Evolutionary conservation across 805 yeast species (phyloP).

Genomic region (Komagataella phaffii): DNA sequence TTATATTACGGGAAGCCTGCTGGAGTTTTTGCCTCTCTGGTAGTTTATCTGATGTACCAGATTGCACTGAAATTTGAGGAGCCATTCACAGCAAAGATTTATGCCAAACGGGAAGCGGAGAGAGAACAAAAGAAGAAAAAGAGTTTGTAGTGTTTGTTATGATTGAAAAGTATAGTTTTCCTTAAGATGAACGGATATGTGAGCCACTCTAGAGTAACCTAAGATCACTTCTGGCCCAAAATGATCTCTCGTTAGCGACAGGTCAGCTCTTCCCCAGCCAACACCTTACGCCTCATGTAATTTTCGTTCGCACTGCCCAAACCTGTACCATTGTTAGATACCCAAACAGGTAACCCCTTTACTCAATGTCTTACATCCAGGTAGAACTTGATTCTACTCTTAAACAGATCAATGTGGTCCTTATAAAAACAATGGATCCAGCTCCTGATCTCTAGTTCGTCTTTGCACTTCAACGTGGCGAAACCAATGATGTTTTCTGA

Average conservation of each 20-base stretch:
- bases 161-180: not conserved
- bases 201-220: not conserved
- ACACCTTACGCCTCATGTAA: not conserved
- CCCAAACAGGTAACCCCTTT: not conserved
- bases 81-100: conserved; percentile 89
- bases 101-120: conserved; percentile 52
- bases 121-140: conserved; percentile 8
- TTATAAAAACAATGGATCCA: not conserved
- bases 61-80: conserved; percentile 85
- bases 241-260: not conserved
- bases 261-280: not conserved
- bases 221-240: no score
- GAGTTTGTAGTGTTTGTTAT: not conserved
- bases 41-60: conserved; percentile 72
- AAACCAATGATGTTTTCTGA: not conserved
- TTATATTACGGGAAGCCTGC: conserved; percentile 83
- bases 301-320: not conserved
- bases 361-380: not conserved
- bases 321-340: not conserved
- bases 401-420: not conserved
- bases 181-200: no score
- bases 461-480: not conserved
- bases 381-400: not conserved
- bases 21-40: conserved; percentile 58
- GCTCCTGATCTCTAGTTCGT: not conserved